Evolutionary conservation across 768 basidiomycete species (phyloP).

Genomic region (Suillus subalutaceus): DNA sequence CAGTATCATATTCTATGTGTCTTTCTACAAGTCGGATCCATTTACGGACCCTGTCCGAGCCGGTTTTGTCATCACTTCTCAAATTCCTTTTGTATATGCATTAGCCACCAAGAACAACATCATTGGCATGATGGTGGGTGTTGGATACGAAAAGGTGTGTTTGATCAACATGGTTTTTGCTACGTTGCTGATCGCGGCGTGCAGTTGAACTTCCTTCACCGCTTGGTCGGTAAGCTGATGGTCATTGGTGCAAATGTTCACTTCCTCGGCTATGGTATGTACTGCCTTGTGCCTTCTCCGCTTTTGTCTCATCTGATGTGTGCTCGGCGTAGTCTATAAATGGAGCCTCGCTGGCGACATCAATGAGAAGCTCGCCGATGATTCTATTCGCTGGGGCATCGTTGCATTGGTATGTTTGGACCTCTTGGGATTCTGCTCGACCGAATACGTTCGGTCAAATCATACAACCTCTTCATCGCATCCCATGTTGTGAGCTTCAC

Average conservation of each 20-base stretch:
- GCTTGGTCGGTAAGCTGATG: constrained; percentile 49
- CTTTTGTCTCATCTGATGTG: constrained; percentile 2
- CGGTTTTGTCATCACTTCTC: constrained; percentile 43
- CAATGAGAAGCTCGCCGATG: constrained; percentile 11
- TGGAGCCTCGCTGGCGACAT: constrained; percentile 31
- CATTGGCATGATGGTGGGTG: constrained; percentile 41
- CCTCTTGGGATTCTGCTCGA: constrained; percentile 41
- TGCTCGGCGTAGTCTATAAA: constrained; percentile 24
- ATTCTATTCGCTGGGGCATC: constrained; percentile 32
- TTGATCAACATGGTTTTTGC: not conserved
- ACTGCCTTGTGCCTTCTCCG: not conserved
- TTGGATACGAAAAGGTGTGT: constrained; percentile 52
- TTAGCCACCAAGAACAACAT: constrained; percentile 55
- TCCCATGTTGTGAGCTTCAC: constrained; percentile 47
- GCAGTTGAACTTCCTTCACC: constrained; percentile 58
- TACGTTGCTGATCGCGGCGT: not conserved
- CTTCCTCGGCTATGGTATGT: constrained; percentile 42
- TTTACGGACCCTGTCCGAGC: constrained; percentile 37
- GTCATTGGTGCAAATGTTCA: constrained; percentile 46
- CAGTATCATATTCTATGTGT: constrained; percentile 37
- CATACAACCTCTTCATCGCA: constrained; percentile 47
- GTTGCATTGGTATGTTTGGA: constrained; percentile 39
- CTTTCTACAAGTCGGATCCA: constrained; percentile 37
- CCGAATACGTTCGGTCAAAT: constrained; percentile 43
- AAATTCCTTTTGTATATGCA: constrained; percentile 46